phyloP scores from a whole-genome alignment of 1,284 basidiomycete genomes.

The Fomitopsis schrenkii region DNA sequence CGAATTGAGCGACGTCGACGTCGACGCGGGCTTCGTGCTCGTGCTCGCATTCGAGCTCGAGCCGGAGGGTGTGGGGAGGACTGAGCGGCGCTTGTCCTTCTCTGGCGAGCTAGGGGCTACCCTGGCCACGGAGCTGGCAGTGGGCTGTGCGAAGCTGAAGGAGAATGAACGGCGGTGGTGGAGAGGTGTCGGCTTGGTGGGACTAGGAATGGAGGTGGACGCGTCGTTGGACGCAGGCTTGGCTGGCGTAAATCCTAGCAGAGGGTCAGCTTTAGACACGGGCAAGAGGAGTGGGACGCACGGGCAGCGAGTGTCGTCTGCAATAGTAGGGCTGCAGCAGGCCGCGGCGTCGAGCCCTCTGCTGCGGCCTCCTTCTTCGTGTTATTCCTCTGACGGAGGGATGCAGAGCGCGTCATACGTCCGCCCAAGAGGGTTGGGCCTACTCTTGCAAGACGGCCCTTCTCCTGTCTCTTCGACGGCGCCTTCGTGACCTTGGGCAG shows the following conservation, averaged over 20 bases:
- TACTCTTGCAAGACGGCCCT: not conserved
- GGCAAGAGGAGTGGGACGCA: not conserved
- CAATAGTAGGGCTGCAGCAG: not conserved
- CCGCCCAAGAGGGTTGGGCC: conserved; percentile 6
- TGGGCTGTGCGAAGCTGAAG: conserved; percentile 27
- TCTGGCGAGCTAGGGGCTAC: conserved; percentile 15
- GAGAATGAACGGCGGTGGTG: conserved; percentile 5
- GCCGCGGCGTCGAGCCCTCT: not conserved
- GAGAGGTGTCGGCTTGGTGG: not conserved
- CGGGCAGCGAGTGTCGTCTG: not conserved
- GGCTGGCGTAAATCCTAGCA: not conserved
- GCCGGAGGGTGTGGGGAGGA: not conserved
- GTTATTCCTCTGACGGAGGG: conserved; percentile 12
- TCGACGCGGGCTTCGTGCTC: conserved; percentile 2
- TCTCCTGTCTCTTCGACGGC: not conserved
- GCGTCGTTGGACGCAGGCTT: not conserved
- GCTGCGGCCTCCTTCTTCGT: conserved; percentile 4
- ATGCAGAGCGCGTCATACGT: conserved; percentile 15
- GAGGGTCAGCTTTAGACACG: not conserved
- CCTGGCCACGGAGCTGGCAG: conserved; percentile 26
- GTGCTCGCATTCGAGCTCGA: not conserved
- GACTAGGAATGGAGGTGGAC: not conserved
- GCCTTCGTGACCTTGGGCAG: not conserved
- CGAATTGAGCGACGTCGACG: conserved; percentile 6
- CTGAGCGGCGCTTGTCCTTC: conserved; percentile 14